Percentiles rank a stretch among this genome's conserved stretches.
These are phyloP conservation scores for Globisporangium alternatum DNA, from an alignment of 352 stramenopile species.

Conservation along the genomic window DNA sequence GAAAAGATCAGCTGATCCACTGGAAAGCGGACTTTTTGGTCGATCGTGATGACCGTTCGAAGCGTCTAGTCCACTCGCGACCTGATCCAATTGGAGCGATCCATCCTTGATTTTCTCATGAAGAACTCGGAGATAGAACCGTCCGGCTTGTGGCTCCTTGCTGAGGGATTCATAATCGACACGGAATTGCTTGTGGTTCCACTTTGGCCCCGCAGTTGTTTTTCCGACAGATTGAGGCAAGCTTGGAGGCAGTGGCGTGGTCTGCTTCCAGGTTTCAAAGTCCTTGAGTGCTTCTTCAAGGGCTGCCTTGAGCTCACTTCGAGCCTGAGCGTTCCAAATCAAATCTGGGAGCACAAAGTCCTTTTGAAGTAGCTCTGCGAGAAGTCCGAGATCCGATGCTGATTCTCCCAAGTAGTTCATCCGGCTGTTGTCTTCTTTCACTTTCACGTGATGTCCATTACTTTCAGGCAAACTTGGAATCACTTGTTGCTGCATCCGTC, in stretches of 20 bases:
- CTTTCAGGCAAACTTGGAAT: slow-evolving; percentile 33
- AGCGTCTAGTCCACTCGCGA: slow-evolving; percentile 40
- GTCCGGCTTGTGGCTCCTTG: slow-evolving; percentile 60
- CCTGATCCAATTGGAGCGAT: slow-evolving; percentile 54
- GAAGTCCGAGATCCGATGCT: slow-evolving; percentile 53
- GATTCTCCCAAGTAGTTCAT: slow-evolving; percentile 80
- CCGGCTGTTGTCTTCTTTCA: slow-evolving; percentile 48
- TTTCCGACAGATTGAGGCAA: slow-evolving; percentile 19
- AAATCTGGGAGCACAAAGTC: slow-evolving; percentile 78
- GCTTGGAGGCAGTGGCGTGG: slow-evolving; percentile 14
- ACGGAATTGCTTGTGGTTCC: slow-evolving; percentile 71
- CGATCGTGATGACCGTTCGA: slow-evolving; percentile 37
- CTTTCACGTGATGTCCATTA: slow-evolving; percentile 18
- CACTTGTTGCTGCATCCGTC: slow-evolving; percentile 65
- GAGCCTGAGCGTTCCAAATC: slow-evolving; percentile 69
- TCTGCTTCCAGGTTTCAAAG: slow-evolving; percentile 50
- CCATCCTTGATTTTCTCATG: slow-evolving; percentile 66
- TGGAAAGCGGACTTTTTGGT: slow-evolving; percentile 33
- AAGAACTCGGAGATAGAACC: slow-evolving; percentile 73
- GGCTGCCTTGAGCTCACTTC: slow-evolving; percentile 48
- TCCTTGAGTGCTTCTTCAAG: slow-evolving; percentile 43
- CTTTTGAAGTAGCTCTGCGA: slow-evolving; percentile 64
- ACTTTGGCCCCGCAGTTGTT: slow-evolving; percentile 27
- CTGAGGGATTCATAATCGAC: slow-evolving; percentile 62
- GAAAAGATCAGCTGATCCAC: slow-evolving; percentile 36